Base-by-base conservation (phyloP, 306 rosid genomes). In the Datisca glomerata region DNA sequence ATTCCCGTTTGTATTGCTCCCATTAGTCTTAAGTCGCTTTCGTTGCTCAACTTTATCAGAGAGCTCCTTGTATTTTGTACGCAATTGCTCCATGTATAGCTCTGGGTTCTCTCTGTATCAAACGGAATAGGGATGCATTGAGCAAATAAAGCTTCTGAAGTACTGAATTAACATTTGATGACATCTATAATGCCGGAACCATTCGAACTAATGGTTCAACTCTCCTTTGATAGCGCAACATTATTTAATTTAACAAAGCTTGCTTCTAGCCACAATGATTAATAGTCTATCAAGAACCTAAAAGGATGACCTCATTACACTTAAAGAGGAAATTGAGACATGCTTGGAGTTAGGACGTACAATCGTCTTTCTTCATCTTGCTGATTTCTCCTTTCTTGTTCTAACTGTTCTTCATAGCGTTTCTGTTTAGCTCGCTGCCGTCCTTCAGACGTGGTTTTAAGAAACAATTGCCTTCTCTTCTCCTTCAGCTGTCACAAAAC, bases 381-480 rank as follows among this genome's bases (percentile, higher is more conserved):
- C 63, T 72, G 93, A 49, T 70, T 77, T 62, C 53, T 84, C 72
- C 71, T 84, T 56, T 68, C 95, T 19, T 76, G 72, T 56, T 84
- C 86, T 45, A 75, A 23, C 57, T 80, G 93, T 61, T 71, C 83
- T 58, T 84, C 96, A 21, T 59, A 52, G 34, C 98, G 85, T 66
- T 80, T 89, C 65, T 70, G 94, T 51, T 75, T 91, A 55, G 76
- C 71, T 56, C 92, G 75, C 70, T 70, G 86, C 57, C 94, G 63
- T 38, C 96, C 98, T 56, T 91, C 98, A 34, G 91, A 80, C 56
- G 84, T 84, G 68, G 92, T 74, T 64, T 91, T 91, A 47, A 91
- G 73, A 52, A 83, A 72, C 64, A 91, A 40, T 29, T 80, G 98
- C 51, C 79, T 78, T 70, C 62, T 84, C 73, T 91, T 84, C 66